A percentile compares a stretch with the other conserved stretches of the same genome.
Conservation (phyloP, 2,329 filamentous ascomycete species). For the Achaetomium macrosporum region DNA sequence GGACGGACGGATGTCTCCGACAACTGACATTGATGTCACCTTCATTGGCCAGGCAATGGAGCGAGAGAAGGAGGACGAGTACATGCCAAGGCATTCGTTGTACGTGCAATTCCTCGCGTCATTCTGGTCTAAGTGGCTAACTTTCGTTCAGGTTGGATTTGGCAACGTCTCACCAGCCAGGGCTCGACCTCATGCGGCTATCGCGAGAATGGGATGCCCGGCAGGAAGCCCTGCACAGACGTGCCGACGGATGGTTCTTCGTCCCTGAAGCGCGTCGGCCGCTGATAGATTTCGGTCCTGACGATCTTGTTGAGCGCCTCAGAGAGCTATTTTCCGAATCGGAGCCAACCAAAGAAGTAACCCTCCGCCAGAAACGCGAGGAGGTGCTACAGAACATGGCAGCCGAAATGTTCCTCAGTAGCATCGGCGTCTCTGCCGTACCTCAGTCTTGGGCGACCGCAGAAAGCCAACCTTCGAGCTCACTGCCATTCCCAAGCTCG, state of each 20-base stretch:
- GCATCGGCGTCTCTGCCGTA: conserved; percentile 16
- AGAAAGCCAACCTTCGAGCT: conserved; percentile 10
- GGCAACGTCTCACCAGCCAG: conserved; percentile 1
- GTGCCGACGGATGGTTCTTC: conserved; percentile 11
- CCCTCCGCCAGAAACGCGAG: background rate
- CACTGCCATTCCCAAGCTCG: conserved; percentile 16
- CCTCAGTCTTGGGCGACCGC: conserved; percentile 9
- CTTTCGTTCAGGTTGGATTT: conserved; percentile 15
- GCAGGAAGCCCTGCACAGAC: conserved; percentile 13
- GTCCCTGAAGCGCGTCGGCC: conserved; percentile 16
- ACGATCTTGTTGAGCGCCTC: conserved; percentile 18
- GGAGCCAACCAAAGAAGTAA: background rate
- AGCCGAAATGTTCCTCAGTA: conserved; percentile 20
- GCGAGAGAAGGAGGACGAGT: conserved; percentile 12
- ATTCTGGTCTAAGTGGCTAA: background rate
- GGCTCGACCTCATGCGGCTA: conserved; percentile 9
- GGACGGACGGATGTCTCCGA: background rate
- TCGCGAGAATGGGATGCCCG: conserved; percentile 19
- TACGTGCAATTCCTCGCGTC: conserved; percentile 1
- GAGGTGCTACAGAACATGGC: conserved; percentile 17
- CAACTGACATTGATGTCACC: conserved; percentile 1
- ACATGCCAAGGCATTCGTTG: conserved; percentile 22
- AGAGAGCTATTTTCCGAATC: conserved; percentile 13
- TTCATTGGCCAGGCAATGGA: conserved; percentile 15
- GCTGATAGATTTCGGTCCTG: conserved; percentile 17